phyloP scores from a whole-genome alignment of 495 filamentous ascomycete genomes.

The Xylaria acuta region DNA sequence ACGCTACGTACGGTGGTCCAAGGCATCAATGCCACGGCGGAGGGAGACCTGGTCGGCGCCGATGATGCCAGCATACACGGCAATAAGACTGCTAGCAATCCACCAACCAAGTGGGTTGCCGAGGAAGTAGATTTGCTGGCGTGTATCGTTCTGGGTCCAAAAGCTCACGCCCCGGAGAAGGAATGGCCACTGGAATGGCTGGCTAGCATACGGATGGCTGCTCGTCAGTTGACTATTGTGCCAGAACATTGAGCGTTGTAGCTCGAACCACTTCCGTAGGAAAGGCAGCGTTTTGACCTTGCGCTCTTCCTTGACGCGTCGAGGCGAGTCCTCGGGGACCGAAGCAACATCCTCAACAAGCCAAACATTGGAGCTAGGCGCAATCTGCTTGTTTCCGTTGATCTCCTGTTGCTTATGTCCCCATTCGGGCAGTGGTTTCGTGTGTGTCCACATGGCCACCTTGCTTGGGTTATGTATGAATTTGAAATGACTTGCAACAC shows the following conservation, averaged over 20 bases:
- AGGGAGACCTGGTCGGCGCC: constrained; percentile 92
- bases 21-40: constrained; percentile 87
- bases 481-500: constrained; percentile 90
- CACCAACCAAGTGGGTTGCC: constrained; percentile 98
- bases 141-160: constrained; percentile 97
- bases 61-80: constrained; percentile 91
- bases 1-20: constrained; percentile 83
- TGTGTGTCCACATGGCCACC: constrained; percentile 99
- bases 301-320: constrained; percentile 71
- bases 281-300: constrained; percentile 86
- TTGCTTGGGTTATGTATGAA: constrained; percentile 90
- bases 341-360: constrained; percentile 89
- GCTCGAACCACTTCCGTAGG: constrained; percentile 92
- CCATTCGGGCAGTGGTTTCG: constrained; percentile 93
- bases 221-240: constrained; percentile 98
- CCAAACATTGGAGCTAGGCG: constrained; percentile 92
- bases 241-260: constrained; percentile 98
- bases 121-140: constrained; percentile 97
- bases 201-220: constrained; percentile 92
- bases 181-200: constrained; percentile 98
- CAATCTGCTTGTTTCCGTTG: constrained; percentile 97
- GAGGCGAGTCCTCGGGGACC: constrained; percentile 68
- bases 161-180: constrained; percentile 95
- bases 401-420: constrained; percentile 97
- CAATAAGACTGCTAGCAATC: constrained; percentile 88